Evolutionary conservation across 1,139 yeast species (phyloP).

Genomic region (Saccharomyces hybrid): DNA sequence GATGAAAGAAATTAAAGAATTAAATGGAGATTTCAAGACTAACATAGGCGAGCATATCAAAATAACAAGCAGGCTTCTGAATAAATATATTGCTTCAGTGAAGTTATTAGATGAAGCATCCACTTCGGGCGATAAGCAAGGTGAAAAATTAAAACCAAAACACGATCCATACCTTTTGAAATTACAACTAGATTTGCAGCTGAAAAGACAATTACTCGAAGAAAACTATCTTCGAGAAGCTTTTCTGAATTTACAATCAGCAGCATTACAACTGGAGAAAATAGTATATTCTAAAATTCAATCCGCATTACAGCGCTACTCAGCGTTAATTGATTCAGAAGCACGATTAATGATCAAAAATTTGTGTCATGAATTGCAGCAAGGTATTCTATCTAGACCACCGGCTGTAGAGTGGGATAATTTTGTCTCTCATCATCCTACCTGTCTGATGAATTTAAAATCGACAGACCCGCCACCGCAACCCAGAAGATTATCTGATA

Average conservation of each 20-base stretch:
- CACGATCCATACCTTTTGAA: slow-evolving; percentile 60
- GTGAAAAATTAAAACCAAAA: slow-evolving; percentile 26
- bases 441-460: slow-evolving; percentile 33
- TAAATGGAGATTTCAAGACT: slow-evolving; percentile 28
- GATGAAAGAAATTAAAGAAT: slow-evolving; percentile 44
- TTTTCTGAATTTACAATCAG: slow-evolving; percentile 54
- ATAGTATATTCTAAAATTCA: slow-evolving; percentile 60
- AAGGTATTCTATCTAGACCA: slow-evolving; percentile 56
- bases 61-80: slow-evolving; percentile 37
- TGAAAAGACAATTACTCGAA: slow-evolving; percentile 56
- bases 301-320: slow-evolving; percentile 45
- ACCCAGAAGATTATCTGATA: slow-evolving; percentile 41
- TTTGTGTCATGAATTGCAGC: slow-evolving; percentile 49
- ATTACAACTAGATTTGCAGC: slow-evolving; percentile 54
- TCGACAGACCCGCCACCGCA: slow-evolving; percentile 40
- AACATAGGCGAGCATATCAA: slow-evolving; percentile 25
- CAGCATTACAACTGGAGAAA: slow-evolving; percentile 61
- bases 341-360: slow-evolving; percentile 47
- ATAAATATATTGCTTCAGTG: slow-evolving; percentile 36
- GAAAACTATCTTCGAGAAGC: slow-evolving; percentile 66
- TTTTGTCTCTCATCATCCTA: slow-evolving; percentile 47
- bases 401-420: slow-evolving; percentile 65
- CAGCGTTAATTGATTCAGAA: slow-evolving; percentile 48
- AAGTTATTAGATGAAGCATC: slow-evolving; percentile 20
- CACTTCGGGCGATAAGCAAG: slow-evolving; percentile 10